phyloP scores from a whole-genome alignment of 768 basidiomycete genomes.

The Suillus weaverae region DNA sequence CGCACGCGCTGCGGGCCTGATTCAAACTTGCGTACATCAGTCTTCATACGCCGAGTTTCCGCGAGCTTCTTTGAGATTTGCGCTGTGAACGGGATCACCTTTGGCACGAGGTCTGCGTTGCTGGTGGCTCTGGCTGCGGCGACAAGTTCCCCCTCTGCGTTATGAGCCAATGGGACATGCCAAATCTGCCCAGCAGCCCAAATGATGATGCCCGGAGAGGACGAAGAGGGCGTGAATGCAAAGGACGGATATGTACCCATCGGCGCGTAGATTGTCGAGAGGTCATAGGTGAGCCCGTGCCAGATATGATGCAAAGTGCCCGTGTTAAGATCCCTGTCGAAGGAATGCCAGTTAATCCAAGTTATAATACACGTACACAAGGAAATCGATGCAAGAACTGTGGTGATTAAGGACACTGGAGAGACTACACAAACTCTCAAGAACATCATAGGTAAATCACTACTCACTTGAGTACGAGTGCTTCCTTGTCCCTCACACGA shows the following conservation, averaged over 20 bases:
- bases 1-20: conserved; percentile 55
- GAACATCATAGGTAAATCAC: background rate
- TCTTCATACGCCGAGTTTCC: conserved; percentile 49
- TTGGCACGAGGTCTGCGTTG: conserved; percentile 30
- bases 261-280: conserved; percentile 62
- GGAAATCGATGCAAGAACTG: background rate
- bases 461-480: conserved; percentile 66
- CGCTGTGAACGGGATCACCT: conserved; percentile 57
- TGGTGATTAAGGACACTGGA: background rate
- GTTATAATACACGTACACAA: background rate
- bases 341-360: conserved; percentile 2
- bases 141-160: conserved; percentile 53
- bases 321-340: conserved; percentile 58
- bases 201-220: conserved; percentile 53
- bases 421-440: background rate
- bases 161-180: conserved; percentile 55
- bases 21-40: conserved; percentile 56
- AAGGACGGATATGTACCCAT: conserved; percentile 83
- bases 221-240: conserved; percentile 60
- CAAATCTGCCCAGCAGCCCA: conserved; percentile 77
- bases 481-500: conserved; percentile 71
- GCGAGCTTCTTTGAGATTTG: conserved; percentile 66
- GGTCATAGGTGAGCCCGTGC: conserved; percentile 70
- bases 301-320: conserved; percentile 66
- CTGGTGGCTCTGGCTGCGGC: conserved; percentile 15